Conservation (phyloP, 495 filamentous ascomycete genomes). For the Daldinia childiae region DNA sequence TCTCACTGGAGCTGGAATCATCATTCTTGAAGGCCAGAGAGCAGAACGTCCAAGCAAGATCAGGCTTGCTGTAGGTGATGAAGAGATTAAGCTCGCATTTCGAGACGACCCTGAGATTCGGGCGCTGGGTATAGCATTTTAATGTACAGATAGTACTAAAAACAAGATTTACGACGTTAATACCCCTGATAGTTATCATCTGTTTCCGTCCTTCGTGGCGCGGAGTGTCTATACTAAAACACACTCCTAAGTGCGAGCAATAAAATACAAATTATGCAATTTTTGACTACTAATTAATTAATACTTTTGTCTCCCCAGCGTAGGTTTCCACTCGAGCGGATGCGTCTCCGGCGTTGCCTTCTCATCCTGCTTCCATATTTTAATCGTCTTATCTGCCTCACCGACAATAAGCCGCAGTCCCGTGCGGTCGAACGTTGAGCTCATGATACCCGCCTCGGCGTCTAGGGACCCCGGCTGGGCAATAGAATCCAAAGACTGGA, state of each 20-base stretch:
- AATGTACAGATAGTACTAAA: conserved; percentile 21
- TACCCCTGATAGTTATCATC: conserved; percentile 1
- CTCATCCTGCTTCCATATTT: conserved; percentile 94
- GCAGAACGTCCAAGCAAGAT: conserved; percentile 89
- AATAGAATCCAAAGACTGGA: conserved; percentile 85
- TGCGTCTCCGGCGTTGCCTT: conserved; percentile 90
- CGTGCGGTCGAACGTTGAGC: conserved; percentile 87
- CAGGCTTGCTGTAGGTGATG: conserved; percentile 82
- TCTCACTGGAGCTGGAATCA: conserved; percentile 84
- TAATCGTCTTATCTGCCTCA: conserved; percentile 98
- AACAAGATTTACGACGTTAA: conserved; percentile 6
- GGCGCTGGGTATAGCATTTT: conserved; percentile 66
- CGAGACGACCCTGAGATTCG: conserved; percentile 88
- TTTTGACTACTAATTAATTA: conserved; percentile 31
- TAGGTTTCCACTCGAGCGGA: conserved; percentile 93
- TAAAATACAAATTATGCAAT: not conserved
- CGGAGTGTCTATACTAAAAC: not conserved
- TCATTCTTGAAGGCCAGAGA: conserved; percentile 79
- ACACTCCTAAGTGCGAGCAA: not conserved
- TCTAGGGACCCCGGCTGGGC: conserved; percentile 95
- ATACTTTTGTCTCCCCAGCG: conserved; percentile 64
- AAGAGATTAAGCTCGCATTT: conserved; percentile 88
- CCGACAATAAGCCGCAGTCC: conserved; percentile 91
- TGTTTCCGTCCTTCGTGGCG: not conserved
- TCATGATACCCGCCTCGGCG: conserved; percentile 94